phyloP scores from a whole-genome alignment of 208 protist species.

The Leishmania tropica region DNA sequence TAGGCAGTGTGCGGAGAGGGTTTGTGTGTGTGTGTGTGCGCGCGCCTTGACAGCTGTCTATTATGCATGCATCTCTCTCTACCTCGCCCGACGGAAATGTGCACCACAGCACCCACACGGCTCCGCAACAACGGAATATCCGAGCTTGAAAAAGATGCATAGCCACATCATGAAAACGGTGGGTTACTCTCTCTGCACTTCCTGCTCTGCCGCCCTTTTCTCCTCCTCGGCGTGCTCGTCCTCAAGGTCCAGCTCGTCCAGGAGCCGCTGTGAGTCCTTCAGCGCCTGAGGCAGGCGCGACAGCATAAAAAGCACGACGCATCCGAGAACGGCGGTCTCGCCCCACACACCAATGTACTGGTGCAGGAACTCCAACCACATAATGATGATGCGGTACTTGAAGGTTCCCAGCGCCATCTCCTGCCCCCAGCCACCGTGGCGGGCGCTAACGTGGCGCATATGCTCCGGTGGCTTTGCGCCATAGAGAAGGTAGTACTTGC shows the following conservation, averaged over 20 bases:
- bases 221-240: slow-evolving; percentile 37
- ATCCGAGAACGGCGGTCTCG: slow-evolving; percentile 65
- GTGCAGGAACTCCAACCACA: slow-evolving; percentile 84
- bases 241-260: slow-evolving; percentile 76
- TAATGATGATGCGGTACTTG: slow-evolving; percentile 82
- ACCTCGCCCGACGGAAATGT: neutral
- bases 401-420: slow-evolving; percentile 77
- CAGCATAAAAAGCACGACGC: slow-evolving; percentile 60
- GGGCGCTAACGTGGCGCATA: slow-evolving; percentile 79
- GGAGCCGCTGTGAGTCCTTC: slow-evolving; percentile 53
- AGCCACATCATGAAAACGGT: neutral
- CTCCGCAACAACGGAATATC: neutral
- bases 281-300: slow-evolving; percentile 61
- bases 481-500: slow-evolving; percentile 92
- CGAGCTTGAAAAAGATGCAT: neutral
- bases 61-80: neutral
- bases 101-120: neutral
- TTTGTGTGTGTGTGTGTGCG: neutral
- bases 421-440: slow-evolving; percentile 88
- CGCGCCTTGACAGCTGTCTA: neutral
- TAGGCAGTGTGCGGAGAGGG: neutral
- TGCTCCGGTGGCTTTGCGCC: slow-evolving; percentile 82
- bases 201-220: slow-evolving; percentile 2
- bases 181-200: slow-evolving; percentile 1
- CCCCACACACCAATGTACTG: slow-evolving; percentile 76